phyloP scores from a whole-genome alignment of 495 filamentous ascomycete genomes.

The Penicillium dipodomyicola region DNA sequence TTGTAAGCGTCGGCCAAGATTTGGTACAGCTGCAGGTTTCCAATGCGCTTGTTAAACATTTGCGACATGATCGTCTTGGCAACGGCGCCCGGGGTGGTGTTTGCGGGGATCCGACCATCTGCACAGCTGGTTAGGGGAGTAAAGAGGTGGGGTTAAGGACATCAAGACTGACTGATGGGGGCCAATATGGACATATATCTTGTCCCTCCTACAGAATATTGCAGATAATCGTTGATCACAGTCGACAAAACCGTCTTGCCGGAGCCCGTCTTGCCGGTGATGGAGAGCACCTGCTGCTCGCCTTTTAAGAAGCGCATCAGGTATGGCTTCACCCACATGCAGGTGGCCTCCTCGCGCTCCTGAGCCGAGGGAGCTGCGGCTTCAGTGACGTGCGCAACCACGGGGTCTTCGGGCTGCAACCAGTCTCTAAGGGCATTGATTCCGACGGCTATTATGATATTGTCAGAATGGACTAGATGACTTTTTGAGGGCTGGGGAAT shows the following conservation, averaged over 20 bases:
- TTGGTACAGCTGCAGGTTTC: neutral
- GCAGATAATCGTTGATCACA: neutral
- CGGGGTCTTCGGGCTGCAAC: neutral
- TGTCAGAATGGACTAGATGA: neutral
- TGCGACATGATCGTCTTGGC: neutral
- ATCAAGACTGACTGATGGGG: neutral
- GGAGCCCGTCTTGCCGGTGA: neutral
- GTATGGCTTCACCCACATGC: neutral
- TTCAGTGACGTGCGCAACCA: neutral
- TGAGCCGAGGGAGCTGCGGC: neutral
- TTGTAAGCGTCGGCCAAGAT: neutral
- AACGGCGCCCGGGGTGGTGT: neutral
- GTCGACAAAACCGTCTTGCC: neutral
- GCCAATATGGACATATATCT: neutral
- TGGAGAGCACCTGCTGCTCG: neutral
- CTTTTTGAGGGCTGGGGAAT: neutral
- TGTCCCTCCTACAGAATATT: neutral
- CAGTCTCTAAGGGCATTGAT: neutral
- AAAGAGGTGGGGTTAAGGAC: neutral
- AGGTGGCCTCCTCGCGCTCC: neutral
- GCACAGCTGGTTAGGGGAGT: neutral
- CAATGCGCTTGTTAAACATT: neutral
- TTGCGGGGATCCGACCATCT: neutral
- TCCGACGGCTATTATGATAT: neutral
- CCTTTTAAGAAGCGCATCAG: neutral